Conservation (phyloP, 2,329 filamentous ascomycete genomes). For the Exophiala viscosa region DNA sequence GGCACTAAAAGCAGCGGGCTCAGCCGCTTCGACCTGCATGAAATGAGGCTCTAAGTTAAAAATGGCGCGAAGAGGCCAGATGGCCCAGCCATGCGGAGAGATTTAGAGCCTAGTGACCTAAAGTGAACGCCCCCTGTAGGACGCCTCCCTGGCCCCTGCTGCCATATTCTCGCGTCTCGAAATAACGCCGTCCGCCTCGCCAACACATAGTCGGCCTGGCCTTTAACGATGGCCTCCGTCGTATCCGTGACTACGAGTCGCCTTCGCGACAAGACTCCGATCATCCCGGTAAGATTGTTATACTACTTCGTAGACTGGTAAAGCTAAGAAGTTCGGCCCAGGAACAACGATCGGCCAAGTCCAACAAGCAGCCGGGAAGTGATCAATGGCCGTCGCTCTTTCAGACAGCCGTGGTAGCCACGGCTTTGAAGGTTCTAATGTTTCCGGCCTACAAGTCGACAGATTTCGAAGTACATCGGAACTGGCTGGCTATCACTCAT, state of each 20-base stretch:
- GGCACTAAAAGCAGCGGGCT: neutral
- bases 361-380: slow-evolving; percentile 4
- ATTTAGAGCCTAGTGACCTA: neutral
- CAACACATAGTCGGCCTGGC: neutral
- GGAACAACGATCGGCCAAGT: slow-evolving; percentile 12
- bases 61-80: neutral
- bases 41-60: neutral
- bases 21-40: neutral
- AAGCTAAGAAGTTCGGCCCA: slow-evolving; percentile 7
- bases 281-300: slow-evolving; percentile 15
- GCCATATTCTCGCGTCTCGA: no score
- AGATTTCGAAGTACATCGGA: slow-evolving; percentile 97
- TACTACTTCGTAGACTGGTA: neutral
- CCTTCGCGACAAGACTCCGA: slow-evolving; percentile 17
- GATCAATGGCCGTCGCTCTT: slow-evolving; percentile 64
- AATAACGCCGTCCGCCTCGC: neutral
- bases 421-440: slow-evolving; percentile 84
- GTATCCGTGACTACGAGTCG: slow-evolving; percentile 30
- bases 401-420: slow-evolving; percentile 81
- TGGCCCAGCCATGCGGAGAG: neutral
- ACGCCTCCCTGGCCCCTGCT: no score
- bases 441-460: slow-evolving; percentile 98
- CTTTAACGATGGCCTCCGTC: slow-evolving; percentile 13
- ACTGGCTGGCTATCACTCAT: slow-evolving; percentile 95
- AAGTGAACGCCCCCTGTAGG: neutral